phyloP scores from a whole-genome alignment of 805 yeast genomes.

The Millerozyma miso region DNA sequence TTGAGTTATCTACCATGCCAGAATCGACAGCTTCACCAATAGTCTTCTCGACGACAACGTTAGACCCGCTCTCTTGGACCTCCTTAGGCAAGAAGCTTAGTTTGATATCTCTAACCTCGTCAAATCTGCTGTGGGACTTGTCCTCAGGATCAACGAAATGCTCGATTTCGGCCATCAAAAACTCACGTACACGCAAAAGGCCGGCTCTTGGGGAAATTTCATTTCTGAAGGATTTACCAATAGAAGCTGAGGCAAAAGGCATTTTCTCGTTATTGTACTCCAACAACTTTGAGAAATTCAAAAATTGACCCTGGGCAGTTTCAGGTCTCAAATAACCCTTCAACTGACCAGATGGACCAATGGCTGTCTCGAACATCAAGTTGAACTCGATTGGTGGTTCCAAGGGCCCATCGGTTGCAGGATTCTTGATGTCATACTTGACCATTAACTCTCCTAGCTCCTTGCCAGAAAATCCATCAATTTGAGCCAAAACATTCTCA shows the following conservation, averaged over 20 bases:
- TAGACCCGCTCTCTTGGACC: constrained; percentile 82
- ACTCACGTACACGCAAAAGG: constrained; percentile 94
- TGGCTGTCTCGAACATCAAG: constrained; percentile 98
- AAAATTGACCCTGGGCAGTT: constrained; percentile 99
- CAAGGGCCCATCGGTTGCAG: constrained; percentile 79
- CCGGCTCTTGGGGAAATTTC: constrained; percentile 99
- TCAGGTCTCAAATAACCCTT: constrained; percentile 97
- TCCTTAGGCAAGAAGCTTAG: constrained; percentile 80
- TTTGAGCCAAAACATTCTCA: constrained; percentile 83
- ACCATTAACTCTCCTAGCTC: constrained; percentile 86
- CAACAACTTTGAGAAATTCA: constrained; percentile 87
- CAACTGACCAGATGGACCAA: constrained; percentile 96
- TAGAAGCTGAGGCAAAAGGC: constrained; percentile 99
- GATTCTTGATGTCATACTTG: constrained; percentile 83
- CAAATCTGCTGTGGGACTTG: constrained; percentile 78
- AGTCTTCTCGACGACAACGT: constrained; percentile 57
- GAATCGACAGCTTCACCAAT: constrained; percentile 87
- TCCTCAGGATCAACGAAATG: constrained; percentile 93
- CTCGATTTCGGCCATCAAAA: constrained; percentile 98
- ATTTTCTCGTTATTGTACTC: constrained; percentile 93
- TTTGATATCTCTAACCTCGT: constrained; percentile 66
- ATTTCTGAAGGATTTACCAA: constrained; percentile 98
- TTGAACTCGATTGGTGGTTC: constrained; percentile 94
- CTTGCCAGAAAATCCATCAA: constrained; percentile 92
- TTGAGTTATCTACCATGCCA: constrained; percentile 92